Evolutionary conservation across 2,329 filamentous ascomycete genomes (phyloP).

Genomic region (Colletotrichum navitas): DNA sequence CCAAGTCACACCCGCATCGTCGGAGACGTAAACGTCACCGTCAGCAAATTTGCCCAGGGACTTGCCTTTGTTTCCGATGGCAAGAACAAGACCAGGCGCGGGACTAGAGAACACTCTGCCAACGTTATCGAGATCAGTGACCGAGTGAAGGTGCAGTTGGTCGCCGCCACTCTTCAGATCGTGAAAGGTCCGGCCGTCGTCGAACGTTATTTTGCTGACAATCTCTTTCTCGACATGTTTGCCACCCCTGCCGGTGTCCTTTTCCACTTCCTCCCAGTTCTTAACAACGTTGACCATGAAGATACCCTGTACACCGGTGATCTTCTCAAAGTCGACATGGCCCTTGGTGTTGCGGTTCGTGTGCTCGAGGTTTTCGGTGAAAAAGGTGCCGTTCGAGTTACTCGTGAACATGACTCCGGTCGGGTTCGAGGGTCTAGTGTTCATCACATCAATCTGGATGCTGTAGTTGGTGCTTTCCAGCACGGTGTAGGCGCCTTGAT

Average conservation of each 20-base stretch:
- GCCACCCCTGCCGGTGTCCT: slow-evolving; percentile 55
- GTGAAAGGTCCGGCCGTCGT: slow-evolving; percentile 91
- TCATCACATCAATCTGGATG: slow-evolving; percentile 95
- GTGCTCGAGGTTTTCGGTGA: slow-evolving; percentile 90
- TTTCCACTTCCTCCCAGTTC: slow-evolving; percentile 83
- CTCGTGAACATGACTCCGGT: slow-evolving; percentile 95
- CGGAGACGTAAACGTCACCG: slow-evolving; percentile 87
- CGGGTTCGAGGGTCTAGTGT: slow-evolving; percentile 70
- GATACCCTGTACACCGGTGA: slow-evolving; percentile 91
- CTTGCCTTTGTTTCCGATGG: slow-evolving; percentile 89
- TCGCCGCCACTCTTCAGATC: slow-evolving; percentile 75
- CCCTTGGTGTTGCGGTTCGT: slow-evolving; percentile 85
- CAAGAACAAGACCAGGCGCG: slow-evolving; percentile 94
- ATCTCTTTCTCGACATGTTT: slow-evolving; percentile 69
- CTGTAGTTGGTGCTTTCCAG: slow-evolving; percentile 98
- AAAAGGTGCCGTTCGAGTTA: slow-evolving; percentile 97
- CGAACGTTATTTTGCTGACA: slow-evolving; percentile 88
- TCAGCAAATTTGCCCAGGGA: slow-evolving; percentile 77
- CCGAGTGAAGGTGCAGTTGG: slow-evolving; percentile 88
- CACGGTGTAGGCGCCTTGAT: slow-evolving; percentile 91
- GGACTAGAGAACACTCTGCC: slow-evolving; percentile 94
- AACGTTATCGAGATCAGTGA: slow-evolving; percentile 85
- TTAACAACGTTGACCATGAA: slow-evolving; percentile 90
- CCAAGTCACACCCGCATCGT: slow-evolving; percentile 92
- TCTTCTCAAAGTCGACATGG: slow-evolving; percentile 94